Base-by-base conservation (phyloP, 192 early-diverging fungal genomes). In the Backusella australiensis region DNA sequence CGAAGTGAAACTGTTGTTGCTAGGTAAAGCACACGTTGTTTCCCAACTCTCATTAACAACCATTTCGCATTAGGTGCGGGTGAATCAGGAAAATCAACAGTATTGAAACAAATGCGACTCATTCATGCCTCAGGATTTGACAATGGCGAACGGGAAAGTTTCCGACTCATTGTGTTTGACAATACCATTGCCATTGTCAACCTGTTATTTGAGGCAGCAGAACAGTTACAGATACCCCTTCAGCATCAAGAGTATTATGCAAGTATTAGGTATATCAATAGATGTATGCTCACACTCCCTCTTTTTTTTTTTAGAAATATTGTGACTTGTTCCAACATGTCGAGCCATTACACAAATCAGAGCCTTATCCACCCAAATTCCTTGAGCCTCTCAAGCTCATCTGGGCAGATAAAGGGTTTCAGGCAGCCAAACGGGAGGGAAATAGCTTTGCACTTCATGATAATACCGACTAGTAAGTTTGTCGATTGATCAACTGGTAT, bases 31-130 rank as follows among this genome's bases (percentile, higher is more conserved):
- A 65, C n/a, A 32, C 32, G 0, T 3, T 29, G 8, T 39, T 11
- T 39, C 38, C 38, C 38, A 39, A 39, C 11, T 6, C 32, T 3
- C 32, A 32, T 32, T 32, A 32, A 32, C 32, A 1, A 39, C 38
- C 38, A 39, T 32, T 44, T 3, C 14, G 53, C 12, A 49, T 41
- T n/a, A 88, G 87, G 87, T 35, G 84, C 86, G 23, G 84, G 85
- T 19, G 88, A 89, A 76, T 84, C 84, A 35, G 88, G 88, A 35
- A 89, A 89, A 76, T 85, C 88, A 4, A 89, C 88, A 1, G 78
- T 87, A 34, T 49, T 87, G 21, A 87, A 87, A 42, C 86, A 87
- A 67, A 87, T 87, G 86, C 81, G 80, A 29, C 69, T 87, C 15
- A 77, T 87, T 59, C 86, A 87, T 72, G 83, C 82, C 3, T 77